Base-by-base conservation (phyloP, 106 monocot species). In the Acorus gramineus region DNA sequence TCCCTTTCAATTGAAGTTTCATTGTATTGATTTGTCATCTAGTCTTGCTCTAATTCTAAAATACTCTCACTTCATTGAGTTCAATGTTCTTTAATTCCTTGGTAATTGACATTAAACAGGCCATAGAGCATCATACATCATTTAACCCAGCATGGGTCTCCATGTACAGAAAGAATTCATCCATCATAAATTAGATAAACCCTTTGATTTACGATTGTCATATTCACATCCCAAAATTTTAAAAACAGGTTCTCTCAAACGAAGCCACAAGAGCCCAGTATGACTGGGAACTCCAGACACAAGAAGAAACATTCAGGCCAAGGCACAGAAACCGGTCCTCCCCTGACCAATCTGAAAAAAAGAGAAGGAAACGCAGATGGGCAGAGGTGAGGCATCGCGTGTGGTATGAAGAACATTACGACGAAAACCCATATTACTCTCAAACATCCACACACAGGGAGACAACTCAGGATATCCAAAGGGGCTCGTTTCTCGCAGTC, bases 211-310 rank as follows among this genome's bases (percentile, higher is more conserved):
- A 28, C 28, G 28, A 28, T 28, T 28, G 28, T 28, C 0, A 28
- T 28, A 28, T 28, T 28, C 6, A 42, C 14, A 42, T 64, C 11
- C n/a, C 3, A 28, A 28, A 28, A 45, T 50, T 69, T 49, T 11
- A 5, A n/a, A 52, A 2, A 9, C 71, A 89, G 89, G 85, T 85
- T 47, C 77, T 89, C 14, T 89, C 85, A 11, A 73, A 89, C 65
- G 85, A 89, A 66, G 61, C 59, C 44, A 52, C 68, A 70, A 74
- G 89, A 51, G 71, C 79, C 45, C 63, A 64, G 7, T 85, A 89
- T 62, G 79, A 89, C 43, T 62, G 70, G 50, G 72, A 66, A 48
- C 61, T 79, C 7, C 52, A 50, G 10, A 73, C 73, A 49, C 71
- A 74, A 44, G 61, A 46, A 65, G 28, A 51, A 3, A 60, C 49